Conservation (phyloP, 2,329 filamentous ascomycete species). For the Trichoderma breve region DNA sequence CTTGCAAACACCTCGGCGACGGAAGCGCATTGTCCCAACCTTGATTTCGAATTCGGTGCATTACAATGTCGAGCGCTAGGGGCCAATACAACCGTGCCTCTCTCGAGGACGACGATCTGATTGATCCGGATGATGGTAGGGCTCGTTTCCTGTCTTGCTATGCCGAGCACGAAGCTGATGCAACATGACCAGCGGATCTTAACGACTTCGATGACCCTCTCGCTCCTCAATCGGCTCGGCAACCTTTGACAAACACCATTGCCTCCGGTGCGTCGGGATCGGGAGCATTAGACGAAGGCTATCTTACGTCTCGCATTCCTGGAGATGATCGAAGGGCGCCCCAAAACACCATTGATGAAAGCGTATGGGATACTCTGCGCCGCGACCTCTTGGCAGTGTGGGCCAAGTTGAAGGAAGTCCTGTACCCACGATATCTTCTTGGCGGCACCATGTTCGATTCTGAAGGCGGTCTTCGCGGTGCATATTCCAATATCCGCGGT, state of each 20-base stretch:
- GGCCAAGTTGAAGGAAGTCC: slow-evolving; percentile 96
- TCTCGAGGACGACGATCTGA: slow-evolving; percentile 67
- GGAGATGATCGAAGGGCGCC: slow-evolving; percentile 90
- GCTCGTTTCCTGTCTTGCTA: background rate
- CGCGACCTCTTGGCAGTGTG: slow-evolving; percentile 90
- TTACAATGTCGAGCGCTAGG: slow-evolving; percentile 47
- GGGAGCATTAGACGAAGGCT: slow-evolving; percentile 66
- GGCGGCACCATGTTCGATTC: slow-evolving; percentile 63
- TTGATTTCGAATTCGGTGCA: background rate
- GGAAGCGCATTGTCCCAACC: background rate
- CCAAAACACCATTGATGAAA: slow-evolving; percentile 93
- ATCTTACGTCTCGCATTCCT: slow-evolving; percentile 83
- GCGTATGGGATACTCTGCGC: slow-evolving; percentile 94
- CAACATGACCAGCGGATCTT: slow-evolving; percentile 65
- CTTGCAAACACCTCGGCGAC: background rate
- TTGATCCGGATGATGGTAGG: slow-evolving; percentile 75
- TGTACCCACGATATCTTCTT: slow-evolving; percentile 93
- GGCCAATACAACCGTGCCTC: slow-evolving; percentile 62
- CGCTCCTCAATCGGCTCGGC: slow-evolving; percentile 64
- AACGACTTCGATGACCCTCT: slow-evolving; percentile 92
- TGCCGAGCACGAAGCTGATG: background rate
- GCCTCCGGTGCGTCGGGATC: slow-evolving; percentile 56
- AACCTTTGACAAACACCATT: slow-evolving; percentile 83
- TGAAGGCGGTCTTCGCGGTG: slow-evolving; percentile 54
- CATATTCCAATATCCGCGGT: slow-evolving; percentile 60